phyloP scores from a whole-genome alignment of 2,329 filamentous ascomycete species.

The Dothidotthia symphoricarpi region DNA sequence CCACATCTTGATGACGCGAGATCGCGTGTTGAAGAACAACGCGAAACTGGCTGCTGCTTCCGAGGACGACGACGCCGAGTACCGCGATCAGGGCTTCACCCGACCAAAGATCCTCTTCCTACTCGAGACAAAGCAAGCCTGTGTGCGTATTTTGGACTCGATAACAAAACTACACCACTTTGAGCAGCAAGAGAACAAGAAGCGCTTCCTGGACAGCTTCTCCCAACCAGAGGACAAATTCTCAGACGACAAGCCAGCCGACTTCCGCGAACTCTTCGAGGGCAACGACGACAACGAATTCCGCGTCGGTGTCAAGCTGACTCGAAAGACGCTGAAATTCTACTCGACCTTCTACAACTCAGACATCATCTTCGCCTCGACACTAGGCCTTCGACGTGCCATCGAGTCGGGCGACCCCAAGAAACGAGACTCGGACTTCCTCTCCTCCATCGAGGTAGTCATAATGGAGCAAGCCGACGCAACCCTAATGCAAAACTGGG shows the following conservation, averaged over 20 bases:
- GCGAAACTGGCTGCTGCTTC: conserved; percentile 69
- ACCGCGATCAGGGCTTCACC: conserved; percentile 93
- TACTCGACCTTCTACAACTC: conserved; percentile 96
- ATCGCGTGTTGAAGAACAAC: conserved; percentile 90
- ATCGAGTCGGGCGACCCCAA: conserved; percentile 71
- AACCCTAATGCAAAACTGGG: conserved; percentile 97
- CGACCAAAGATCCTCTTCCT: conserved; percentile 90
- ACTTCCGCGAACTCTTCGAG: conserved; percentile 85
- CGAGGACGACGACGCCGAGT: conserved; percentile 62
- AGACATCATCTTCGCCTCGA: conserved; percentile 89
- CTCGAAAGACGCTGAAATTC: conserved; percentile 90
- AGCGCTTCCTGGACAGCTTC: conserved; percentile 85
- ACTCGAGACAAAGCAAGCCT: conserved; percentile 83
- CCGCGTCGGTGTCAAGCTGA: conserved; percentile 92
- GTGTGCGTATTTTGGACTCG: conserved; percentile 71
- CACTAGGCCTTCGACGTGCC: conserved; percentile 83
- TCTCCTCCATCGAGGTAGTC: conserved; percentile 89
- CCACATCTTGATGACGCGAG: conserved; percentile 89
- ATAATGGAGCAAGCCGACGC: conserved; percentile 91
- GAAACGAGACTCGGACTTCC: conserved; percentile 80
- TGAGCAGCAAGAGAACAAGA: conserved; percentile 92
- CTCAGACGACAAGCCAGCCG: conserved; percentile 72
- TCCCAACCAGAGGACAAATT: conserved; percentile 67
- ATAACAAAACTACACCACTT: conserved; percentile 75
- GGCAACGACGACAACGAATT: conserved; percentile 99